Conservation (phyloP, 2,329 filamentous ascomycete species). For the Paramyrothecium sp. region DNA sequence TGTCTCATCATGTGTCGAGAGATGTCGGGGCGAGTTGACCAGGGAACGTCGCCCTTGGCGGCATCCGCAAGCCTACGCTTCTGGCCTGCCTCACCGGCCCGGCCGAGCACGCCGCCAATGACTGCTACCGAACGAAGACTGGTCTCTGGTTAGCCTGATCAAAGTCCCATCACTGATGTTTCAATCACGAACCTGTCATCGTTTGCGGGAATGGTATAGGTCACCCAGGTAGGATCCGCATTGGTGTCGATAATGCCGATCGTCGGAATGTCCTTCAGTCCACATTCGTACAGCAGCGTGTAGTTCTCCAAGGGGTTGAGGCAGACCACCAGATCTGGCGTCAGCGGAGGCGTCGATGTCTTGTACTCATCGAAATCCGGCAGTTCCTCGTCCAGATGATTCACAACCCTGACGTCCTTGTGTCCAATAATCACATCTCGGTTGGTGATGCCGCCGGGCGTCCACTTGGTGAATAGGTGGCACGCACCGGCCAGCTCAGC, state of each 20-base stretch:
- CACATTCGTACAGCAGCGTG: constrained; percentile 87
- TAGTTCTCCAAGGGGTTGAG: constrained; percentile 93
- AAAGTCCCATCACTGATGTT: neutral
- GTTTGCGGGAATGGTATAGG: constrained; percentile 94
- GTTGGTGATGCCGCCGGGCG: constrained; percentile 88
- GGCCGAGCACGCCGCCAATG: constrained; percentile 81
- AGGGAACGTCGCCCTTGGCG: constrained; percentile 60
- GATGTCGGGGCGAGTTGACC: constrained; percentile 49
- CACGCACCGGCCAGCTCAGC: constrained; percentile 76
- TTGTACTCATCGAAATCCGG: constrained; percentile 65
- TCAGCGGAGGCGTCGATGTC: constrained; percentile 61
- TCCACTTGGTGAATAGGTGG: constrained; percentile 92
- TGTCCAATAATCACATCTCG: constrained; percentile 80
- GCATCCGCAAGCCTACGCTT: constrained; percentile 64
- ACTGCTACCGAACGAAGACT: constrained; percentile 80
- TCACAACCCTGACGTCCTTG: constrained; percentile 71
- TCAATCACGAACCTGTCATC: constrained; percentile 72
- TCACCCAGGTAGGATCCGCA: constrained; percentile 88
- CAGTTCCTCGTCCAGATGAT: constrained; percentile 65
- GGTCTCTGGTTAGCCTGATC: constrained; percentile 17
- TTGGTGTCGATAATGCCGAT: constrained; percentile 96
- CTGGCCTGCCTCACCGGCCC: constrained; percentile 79
- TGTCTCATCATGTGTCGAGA: constrained; percentile 33
- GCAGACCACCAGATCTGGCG: constrained; percentile 89
- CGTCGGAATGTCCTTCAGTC: constrained; percentile 82